A percentile compares a stretch with the other conserved stretches of the same genome.
Evolutionary conservation across 169 alveolate species (phyloP).

Genomic region (Cryptosporidium felis): DNA sequence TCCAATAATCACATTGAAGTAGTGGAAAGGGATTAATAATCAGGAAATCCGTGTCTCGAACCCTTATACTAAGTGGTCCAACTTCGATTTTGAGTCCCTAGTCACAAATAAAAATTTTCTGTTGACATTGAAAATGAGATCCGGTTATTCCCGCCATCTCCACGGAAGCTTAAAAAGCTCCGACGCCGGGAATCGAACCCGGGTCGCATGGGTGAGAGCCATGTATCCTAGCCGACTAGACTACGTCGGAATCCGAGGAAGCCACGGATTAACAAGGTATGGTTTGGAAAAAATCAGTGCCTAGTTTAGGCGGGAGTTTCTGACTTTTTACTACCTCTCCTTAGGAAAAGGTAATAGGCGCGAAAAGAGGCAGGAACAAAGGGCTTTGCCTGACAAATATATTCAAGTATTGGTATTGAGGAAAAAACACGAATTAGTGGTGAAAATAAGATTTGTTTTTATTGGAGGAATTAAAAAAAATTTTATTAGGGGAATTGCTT

Average conservation of each 20-base stretch:
- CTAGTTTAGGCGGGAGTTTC: constrained; percentile 43
- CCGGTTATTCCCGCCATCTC: too few relatives aligned
- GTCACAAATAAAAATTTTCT: too few relatives aligned
- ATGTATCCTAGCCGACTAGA: constrained; percentile 74
- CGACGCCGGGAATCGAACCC: constrained; percentile 75
- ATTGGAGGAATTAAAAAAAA: too few relatives aligned
- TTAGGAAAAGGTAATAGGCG: constrained; percentile 46
- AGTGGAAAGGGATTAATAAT: too few relatives aligned
- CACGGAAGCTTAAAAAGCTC: constrained; percentile 23
- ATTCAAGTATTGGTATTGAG: background rate
- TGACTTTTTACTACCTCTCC: constrained; percentile 17
- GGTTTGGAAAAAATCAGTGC: background rate
- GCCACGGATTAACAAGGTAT: background rate
- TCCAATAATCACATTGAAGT: too few relatives aligned
- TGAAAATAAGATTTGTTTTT: too few relatives aligned
- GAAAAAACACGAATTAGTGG: too few relatives aligned
- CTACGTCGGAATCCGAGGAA: constrained; percentile 67
- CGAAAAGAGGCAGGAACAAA: constrained; percentile 5
- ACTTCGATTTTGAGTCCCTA: too few relatives aligned
- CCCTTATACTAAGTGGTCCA: too few relatives aligned
- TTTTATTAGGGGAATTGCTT: too few relatives aligned
- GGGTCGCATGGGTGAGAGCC: constrained; percentile 75
- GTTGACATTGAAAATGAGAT: too few relatives aligned
- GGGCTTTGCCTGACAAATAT: constrained; percentile 56
- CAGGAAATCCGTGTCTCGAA: too few relatives aligned